These are phyloP conservation scores for Fusarium redolens DNA, from an alignment of 2,329 filamentous ascomycete genomes.

Conservation along the genomic window DNA sequence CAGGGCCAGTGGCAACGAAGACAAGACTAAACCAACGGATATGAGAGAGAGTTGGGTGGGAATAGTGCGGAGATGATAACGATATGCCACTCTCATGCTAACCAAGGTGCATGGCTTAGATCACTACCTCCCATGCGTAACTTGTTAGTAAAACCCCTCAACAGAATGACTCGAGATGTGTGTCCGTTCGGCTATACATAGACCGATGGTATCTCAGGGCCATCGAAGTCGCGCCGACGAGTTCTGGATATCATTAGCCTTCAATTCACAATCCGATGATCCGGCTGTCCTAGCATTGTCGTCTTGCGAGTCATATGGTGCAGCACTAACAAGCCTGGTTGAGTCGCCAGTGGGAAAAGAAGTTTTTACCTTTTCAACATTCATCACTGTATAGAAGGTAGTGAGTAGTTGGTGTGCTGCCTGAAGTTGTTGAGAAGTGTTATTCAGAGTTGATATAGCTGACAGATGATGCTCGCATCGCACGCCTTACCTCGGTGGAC, in stretches of 20 bases:
- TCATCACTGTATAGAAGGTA: not conserved
- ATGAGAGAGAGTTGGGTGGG: slow-evolving; percentile 16
- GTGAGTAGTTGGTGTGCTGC: no score
- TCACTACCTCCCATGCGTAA: not conserved
- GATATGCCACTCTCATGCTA: slow-evolving; percentile 12
- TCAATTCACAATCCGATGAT: not conserved
- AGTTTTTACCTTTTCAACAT: not conserved
- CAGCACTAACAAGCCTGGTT: not conserved
- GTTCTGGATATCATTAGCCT: not conserved
- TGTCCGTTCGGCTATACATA: not conserved
- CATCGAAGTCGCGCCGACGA: not conserved
- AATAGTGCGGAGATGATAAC: slow-evolving; percentile 26
- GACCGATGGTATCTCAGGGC: not conserved
- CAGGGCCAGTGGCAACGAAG: slow-evolving; percentile 7
- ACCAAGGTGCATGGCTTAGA: not conserved
- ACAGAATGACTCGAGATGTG: slow-evolving; percentile 10
- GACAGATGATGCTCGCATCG: no score
- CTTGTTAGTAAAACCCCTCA: not conserved
- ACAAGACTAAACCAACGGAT: not conserved
- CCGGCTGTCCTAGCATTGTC: not conserved
- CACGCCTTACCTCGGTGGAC: not conserved
- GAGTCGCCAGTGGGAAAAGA: not conserved
- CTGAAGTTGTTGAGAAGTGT: no score
- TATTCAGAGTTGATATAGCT: no score
- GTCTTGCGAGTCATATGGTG: slow-evolving; percentile 8